Evolutionary conservation across 345 rosid genomes (phyloP), one percentile per base, ranked within the genome.

Genomic region (Eucalyptus globulus): DNA sequence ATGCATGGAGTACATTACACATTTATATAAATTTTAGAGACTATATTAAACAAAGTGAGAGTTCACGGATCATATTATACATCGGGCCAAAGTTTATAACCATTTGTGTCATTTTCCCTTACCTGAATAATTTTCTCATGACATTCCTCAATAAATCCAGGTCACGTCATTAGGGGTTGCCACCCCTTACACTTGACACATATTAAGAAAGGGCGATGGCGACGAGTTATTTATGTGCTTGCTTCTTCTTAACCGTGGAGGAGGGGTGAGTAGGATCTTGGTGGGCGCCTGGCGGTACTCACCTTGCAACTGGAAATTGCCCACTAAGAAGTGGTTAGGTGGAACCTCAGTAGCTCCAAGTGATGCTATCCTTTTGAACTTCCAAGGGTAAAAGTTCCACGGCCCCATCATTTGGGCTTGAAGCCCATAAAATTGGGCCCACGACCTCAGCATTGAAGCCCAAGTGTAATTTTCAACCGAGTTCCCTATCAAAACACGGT

Each of bases 11-110:
- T 53, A 53, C 2, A 53, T 53, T 53, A 53, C 11, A 53, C 58
- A 53, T 53, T 53, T 2, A 53, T 53, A 1, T 53, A 53, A 8
- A 53, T 10, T 53, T 53, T 53, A 53, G 56, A 53, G 1, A 53
- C 10, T 3, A 53, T 24, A 53, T 53, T 53, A 53, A 21, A 53
- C 1, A 8, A 53, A 53, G 1, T 21, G 26, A 53, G 58, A 53
- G 26, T 53, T 21, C 5, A 1, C 0, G 9, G 0, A 53, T 53
- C 5, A 21, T 53, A 53, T 53, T 53, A 53, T 2, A 53, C 24
- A 19, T 19, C 2, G 24, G 2, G 11, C 24, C 10, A 53, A 53
- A 53, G 24, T 19, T 53, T 53, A 53, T 53, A 53, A 53, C 2
- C 24, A 53, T 21, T 19, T 3, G 10, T 53, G 11, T 21, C 11